These are phyloP conservation scores for Coemansia sp. DNA, from an alignment of 192 early-diverging fungal species.

Conservation along the genomic window DNA sequence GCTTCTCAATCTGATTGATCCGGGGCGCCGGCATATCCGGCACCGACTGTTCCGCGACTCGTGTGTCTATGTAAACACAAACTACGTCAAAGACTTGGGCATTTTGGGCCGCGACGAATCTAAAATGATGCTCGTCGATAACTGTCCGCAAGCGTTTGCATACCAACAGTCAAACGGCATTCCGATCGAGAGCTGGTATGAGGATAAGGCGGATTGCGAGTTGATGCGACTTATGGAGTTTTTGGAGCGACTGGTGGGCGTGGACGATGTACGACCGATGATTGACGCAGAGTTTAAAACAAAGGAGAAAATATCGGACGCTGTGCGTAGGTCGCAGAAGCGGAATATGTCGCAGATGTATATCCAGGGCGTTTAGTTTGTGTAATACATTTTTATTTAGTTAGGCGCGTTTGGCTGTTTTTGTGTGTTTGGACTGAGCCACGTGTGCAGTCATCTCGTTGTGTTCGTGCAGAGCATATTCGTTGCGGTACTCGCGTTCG, in stretches of 20 bases:
- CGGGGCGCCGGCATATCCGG: constrained; percentile 57
- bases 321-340: constrained; percentile 26
- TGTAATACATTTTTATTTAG: no score
- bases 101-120: constrained; percentile 66
- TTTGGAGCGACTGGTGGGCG: constrained; percentile 56
- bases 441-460: neutral
- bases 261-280: constrained; percentile 66
- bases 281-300: constrained; percentile 58
- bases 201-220: constrained; percentile 65
- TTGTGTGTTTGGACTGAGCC: neutral
- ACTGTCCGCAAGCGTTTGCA: constrained; percentile 71
- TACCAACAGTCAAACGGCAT: constrained; percentile 73
- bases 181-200: constrained; percentile 72
- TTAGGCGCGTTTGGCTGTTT: no score
- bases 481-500: constrained; percentile 62
- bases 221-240: constrained; percentile 60
- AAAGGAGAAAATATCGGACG: constrained; percentile 43
- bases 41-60: constrained; percentile 70
- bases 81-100: constrained; percentile 69
- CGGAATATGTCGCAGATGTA: neutral
- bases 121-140: constrained; percentile 66
- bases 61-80: constrained; percentile 63
- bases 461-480: constrained; percentile 12
- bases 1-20: constrained; percentile 62
- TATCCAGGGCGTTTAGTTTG: neutral